Base-by-base conservation (phyloP, 192 early-diverging fungal genomes). In the Oehlia diaphana region DNA sequence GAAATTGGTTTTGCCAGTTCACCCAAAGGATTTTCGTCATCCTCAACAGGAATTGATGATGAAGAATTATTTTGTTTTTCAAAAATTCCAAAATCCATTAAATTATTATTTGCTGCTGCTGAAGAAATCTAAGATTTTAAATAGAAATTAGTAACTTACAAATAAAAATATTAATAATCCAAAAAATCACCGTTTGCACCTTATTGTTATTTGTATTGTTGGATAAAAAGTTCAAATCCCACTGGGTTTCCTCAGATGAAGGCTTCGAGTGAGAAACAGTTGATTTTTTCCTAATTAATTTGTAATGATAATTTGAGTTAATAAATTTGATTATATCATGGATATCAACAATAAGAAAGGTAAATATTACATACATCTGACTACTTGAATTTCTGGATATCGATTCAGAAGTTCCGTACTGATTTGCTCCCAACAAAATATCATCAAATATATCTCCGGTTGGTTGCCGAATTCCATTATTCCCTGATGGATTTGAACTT, bases 51-150 rank as follows among this genome's bases (percentile, higher is more conserved):
- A 31, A 39, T 1, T 1, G 61, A 26, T 44, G 68, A 70, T 42
- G 16, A 13, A 7, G 61, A 63, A 4, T 63, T 61, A 61, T 31
- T 31, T 63, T 23, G 21, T 39, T 63, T 63, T 63, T 76, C 58
- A 26, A 26, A n/a, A 14, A 63, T 64, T 12, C 58, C 74, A 39
- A 76, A 76, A 76, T 44, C 74, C 23, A 76, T 23, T 63, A 76
- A 63, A 76, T 31, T 31, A 2, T 61, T n/a, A 61, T 63, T 37
- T 2, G 21, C 4, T 9, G 37, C 42, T 19, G 62, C 42, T 42
- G 53, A 63, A 8, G 61, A 44, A 19, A 28, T 19, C 37, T 63
- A 26, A 42, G 44, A n/a, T 16, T 14, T 37, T 42, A 42, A 76
- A 42, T 42, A 64, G 26, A 61, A 39, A 50, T 28, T 61, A 26